These are phyloP conservation scores for Ogataea nakhonphanomensis DNA, from an alignment of 805 yeast species.

Conservation along the genomic window DNA sequence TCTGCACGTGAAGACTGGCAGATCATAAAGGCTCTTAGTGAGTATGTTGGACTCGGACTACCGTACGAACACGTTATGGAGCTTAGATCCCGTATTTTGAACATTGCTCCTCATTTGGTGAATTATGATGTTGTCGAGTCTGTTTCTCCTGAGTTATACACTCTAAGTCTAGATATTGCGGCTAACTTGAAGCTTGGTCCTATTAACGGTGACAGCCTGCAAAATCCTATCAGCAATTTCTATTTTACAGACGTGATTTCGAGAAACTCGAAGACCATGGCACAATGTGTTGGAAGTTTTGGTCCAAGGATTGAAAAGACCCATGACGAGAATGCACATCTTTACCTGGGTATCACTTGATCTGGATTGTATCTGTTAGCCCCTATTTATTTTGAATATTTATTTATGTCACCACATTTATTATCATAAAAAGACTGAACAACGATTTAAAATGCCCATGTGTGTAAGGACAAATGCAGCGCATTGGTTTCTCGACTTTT, in stretches of 20 bases:
- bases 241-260: slow-evolving; percentile 87
- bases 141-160: slow-evolving; percentile 52
- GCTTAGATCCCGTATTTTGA: slow-evolving; percentile 65
- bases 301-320: slow-evolving; percentile 64
- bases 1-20: slow-evolving; percentile 92
- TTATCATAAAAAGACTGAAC: slow-evolving; percentile 14
- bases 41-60: slow-evolving; percentile 64
- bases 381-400: slow-evolving; percentile 10
- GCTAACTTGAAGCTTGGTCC: slow-evolving; percentile 27
- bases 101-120: slow-evolving; percentile 77
- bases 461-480: slow-evolving; percentile 33
- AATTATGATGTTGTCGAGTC: slow-evolving; percentile 75
- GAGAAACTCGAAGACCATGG: slow-evolving; percentile 87
- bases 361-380: slow-evolving; percentile 3
- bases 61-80: slow-evolving; percentile 74
- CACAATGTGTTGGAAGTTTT: slow-evolving; percentile 72
- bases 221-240: slow-evolving; percentile 75
- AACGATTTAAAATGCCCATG: slow-evolving; percentile 16
- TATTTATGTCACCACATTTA: slow-evolving; percentile 2
- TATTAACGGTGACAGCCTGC: slow-evolving; percentile 44
- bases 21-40: slow-evolving; percentile 77
- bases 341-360: slow-evolving; percentile 32
- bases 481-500: slow-evolving; percentile 38
- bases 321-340: slow-evolving; percentile 42
- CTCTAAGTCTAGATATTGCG: slow-evolving; percentile 50